phyloP scores from a whole-genome alignment of 768 basidiomycete species.

The Boletus reticuloceps region DNA sequence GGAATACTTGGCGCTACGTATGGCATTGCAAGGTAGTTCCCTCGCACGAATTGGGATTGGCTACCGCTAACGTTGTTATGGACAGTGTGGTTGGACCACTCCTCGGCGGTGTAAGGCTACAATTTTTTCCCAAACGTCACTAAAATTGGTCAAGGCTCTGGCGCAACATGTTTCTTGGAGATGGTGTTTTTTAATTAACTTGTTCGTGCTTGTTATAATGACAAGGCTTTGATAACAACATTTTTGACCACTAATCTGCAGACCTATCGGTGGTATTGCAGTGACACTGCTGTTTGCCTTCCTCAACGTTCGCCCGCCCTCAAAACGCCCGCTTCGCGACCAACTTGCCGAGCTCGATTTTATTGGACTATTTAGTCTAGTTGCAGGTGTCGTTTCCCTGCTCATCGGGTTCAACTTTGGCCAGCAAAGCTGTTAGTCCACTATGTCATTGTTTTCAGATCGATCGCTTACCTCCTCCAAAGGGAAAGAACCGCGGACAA shows the following conservation, averaged over 20 bases:
- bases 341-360: slow-evolving; percentile 70
- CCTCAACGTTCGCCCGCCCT: slow-evolving; percentile 71
- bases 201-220: slow-evolving; percentile 46
- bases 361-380: slow-evolving; percentile 51
- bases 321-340: slow-evolving; percentile 52
- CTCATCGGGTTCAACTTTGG: slow-evolving; percentile 72
- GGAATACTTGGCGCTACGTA: slow-evolving; percentile 76
- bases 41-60: not conserved
- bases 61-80: not conserved
- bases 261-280: slow-evolving; percentile 70
- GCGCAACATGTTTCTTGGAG: slow-evolving; percentile 76
- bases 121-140: not conserved
- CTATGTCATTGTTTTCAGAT: not conserved
- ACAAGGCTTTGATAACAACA: no score
- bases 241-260: slow-evolving; percentile 20
- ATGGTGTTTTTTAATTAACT: slow-evolving; percentile 80
- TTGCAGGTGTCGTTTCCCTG: slow-evolving; percentile 62
- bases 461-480: not conserved
- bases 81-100: slow-evolving; percentile 72
- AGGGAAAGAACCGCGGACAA: slow-evolving; percentile 41
- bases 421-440: slow-evolving; percentile 56
- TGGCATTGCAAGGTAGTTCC: slow-evolving; percentile 54
- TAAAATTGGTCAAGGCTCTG: slow-evolving; percentile 43
- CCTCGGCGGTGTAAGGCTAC: slow-evolving; percentile 66
- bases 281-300: slow-evolving; percentile 62